phyloP scores from a whole-genome alignment of 768 basidiomycete genomes.

The Podaxis sp. region DNA sequence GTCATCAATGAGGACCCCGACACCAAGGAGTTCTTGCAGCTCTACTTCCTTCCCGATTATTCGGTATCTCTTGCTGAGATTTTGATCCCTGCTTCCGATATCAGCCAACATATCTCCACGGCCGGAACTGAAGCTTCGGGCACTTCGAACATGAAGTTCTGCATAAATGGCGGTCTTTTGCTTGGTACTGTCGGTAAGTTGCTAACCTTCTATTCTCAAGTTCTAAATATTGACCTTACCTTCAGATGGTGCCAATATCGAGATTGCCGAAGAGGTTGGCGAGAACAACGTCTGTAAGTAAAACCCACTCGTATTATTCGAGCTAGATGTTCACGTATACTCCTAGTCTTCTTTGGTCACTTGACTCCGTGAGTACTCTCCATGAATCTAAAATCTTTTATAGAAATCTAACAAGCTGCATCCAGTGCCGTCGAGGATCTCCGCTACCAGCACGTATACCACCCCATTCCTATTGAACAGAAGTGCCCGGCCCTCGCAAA shows the following conservation, averaged over 20 bases:
- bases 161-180: constrained; percentile 86
- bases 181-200: constrained; percentile 74
- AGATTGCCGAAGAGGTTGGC: constrained; percentile 94
- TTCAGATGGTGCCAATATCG: constrained; percentile 90
- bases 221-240: not conserved
- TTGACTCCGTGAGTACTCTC: constrained; percentile 58
- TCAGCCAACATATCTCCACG: constrained; percentile 96
- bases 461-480: constrained; percentile 75
- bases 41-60: constrained; percentile 98
- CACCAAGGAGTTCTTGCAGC: constrained; percentile 79
- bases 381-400: not conserved
- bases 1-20: constrained; percentile 85
- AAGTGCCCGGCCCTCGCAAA: constrained; percentile 81
- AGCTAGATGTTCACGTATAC: constrained; percentile 6
- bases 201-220: not conserved
- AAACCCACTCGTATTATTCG: not conserved
- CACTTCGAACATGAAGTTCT: constrained; percentile 89
- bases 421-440: constrained; percentile 76
- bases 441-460: constrained; percentile 83
- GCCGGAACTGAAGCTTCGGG: constrained; percentile 92
- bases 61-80: constrained; percentile 82
- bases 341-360: constrained; percentile 84
- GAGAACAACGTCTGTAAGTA: constrained; percentile 88
- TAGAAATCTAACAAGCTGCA: not conserved
- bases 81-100: constrained; percentile 89